Conservation (phyloP, 192 early-diverging fungal species). For the Backusella morwellensis region DNA sequence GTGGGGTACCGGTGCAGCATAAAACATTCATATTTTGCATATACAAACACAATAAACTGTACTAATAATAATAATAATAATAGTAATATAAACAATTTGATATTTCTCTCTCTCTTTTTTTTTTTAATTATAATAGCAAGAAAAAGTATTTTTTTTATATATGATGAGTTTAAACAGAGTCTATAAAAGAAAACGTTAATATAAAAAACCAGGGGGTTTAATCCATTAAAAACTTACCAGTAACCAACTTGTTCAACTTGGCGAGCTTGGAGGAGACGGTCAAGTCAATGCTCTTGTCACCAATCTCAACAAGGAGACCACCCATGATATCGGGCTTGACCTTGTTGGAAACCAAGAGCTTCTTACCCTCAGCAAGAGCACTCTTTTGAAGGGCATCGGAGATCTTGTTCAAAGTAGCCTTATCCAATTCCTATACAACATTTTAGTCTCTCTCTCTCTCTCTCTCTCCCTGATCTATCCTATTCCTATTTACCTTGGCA, state of each 20-base stretch:
- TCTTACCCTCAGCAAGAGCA: constrained; percentile 76
- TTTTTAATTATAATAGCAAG: background rate
- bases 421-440: constrained; percentile 67
- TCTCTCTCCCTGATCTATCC: too few species aligned
- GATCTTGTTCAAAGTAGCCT: constrained; percentile 65
- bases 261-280: constrained; percentile 91
- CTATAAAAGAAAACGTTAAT: background rate
- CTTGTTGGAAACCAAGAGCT: constrained; percentile 85
- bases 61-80: background rate
- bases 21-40: background rate
- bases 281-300: constrained; percentile 98
- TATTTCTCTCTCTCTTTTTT: background rate
- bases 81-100: constrained; percentile 1
- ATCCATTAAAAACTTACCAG: constrained; percentile 43
- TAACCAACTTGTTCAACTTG: constrained; percentile 94
- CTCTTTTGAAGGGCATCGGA: constrained; percentile 57
- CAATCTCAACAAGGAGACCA: constrained; percentile 95
- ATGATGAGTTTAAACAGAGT: background rate
- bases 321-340: constrained; percentile 92
- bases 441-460: too few species aligned
- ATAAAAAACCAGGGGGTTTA: background rate
- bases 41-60: too few species aligned
- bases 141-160: background rate
- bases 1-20: constrained; percentile 49
- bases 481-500: constrained; percentile 60